These are phyloP conservation scores for Juncus effusus DNA, from an alignment of 176 grass and related monocot species.

Conservation along the genomic window DNA sequence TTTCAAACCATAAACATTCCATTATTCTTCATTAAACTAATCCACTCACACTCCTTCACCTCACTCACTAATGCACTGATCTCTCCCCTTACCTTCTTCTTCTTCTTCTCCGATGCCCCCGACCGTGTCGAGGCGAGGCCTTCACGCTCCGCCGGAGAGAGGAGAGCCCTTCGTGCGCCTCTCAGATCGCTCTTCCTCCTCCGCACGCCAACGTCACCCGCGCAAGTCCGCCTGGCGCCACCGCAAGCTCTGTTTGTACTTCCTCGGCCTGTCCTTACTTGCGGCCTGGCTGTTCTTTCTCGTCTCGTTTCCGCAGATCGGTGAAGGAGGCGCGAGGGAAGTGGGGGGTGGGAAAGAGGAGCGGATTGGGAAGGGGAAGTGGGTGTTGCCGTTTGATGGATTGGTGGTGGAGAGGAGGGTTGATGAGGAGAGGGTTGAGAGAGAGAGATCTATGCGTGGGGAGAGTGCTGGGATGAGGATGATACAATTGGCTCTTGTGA, in stretches of 20 bases:
- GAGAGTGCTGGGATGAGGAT: constrained; percentile 20
- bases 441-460: constrained; percentile 39
- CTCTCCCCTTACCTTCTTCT: background rate
- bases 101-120: background rate
- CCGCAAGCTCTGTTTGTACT: constrained; percentile 18
- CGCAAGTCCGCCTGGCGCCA: constrained; percentile 19
- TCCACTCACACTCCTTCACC: background rate
- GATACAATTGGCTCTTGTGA: constrained; percentile 38
- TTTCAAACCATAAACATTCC: too few species aligned
- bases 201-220: background rate
- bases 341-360: background rate
- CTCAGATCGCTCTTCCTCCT: constrained; percentile 27
- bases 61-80: constrained; percentile 18
- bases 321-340: too few species aligned
- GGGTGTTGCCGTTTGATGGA: constrained; percentile 29
- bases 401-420: constrained; percentile 23
- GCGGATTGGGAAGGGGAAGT: background rate
- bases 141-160: constrained; percentile 19
- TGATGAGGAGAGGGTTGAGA: constrained; percentile 24
- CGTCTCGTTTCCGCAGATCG: constrained; percentile 24
- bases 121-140: constrained; percentile 33
- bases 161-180: background rate
- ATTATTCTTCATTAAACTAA: too few species aligned
- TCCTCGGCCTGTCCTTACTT: constrained; percentile 26
- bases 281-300: constrained; percentile 26